Conservation (phyloP, 441 rosid species). For the Croton setiger region DNA sequence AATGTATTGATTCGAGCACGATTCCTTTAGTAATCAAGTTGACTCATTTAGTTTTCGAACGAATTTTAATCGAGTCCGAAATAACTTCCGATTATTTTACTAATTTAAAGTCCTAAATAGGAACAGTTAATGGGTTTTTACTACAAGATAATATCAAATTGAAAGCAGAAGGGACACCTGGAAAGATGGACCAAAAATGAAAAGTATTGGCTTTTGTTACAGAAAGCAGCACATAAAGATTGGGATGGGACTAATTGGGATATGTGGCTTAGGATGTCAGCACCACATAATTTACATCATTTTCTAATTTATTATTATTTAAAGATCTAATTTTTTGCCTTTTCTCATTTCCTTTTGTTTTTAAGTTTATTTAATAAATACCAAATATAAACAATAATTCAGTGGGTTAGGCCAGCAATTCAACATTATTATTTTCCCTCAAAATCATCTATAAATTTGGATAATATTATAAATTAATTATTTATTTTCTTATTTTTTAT, state of each 20-base stretch:
- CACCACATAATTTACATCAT: background rate
- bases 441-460: too few species aligned
- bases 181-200: background rate
- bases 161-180: background rate
- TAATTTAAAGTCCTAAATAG: too few species aligned
- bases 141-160: background rate
- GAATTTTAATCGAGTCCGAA: too few species aligned
- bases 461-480: too few species aligned
- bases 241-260: too few species aligned
- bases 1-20: background rate
- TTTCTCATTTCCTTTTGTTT: background rate
- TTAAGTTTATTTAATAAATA: background rate
- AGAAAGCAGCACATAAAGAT: background rate
- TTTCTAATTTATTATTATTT: background rate
- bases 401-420: slow-evolving; percentile 7
- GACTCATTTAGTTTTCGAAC: too few species aligned
- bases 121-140: too few species aligned
- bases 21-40: too few species aligned
- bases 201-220: background rate
- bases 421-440: background rate
- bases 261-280: background rate
- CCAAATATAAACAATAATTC: background rate
- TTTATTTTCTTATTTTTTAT: too few species aligned
- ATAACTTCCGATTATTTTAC: too few species aligned
- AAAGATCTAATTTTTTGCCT: background rate